Percentiles rank a stretch among this genome's conserved stretches.
phyloP scores from a whole-genome alignment of 768 basidiomycete genomes.

The Infundibulicybe gibba region DNA sequence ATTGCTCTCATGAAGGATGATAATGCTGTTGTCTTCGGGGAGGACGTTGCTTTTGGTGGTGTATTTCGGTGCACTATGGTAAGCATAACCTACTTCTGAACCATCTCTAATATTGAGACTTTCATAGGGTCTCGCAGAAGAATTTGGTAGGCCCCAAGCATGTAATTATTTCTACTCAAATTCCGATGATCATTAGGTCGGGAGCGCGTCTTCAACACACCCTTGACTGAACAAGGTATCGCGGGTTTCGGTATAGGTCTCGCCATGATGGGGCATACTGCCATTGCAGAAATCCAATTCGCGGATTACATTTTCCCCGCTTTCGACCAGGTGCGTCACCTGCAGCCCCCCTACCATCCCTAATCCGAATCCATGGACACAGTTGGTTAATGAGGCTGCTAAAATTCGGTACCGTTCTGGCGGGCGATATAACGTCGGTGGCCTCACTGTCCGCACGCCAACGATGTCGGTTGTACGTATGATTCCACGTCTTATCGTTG shows the following conservation, averaged over 20 bases:
- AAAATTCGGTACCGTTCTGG: constrained; percentile 91
- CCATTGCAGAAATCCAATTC: constrained; percentile 93
- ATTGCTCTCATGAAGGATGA: constrained; percentile 85
- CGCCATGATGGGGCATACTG: constrained; percentile 90
- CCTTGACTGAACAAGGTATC: constrained; percentile 89
- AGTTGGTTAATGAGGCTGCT: constrained; percentile 95
- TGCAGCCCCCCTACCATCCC: neutral
- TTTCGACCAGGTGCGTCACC: constrained; percentile 73
- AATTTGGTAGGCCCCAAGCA: constrained; percentile 59
- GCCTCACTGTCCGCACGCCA: constrained; percentile 78
- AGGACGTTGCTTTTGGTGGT: constrained; percentile 91
- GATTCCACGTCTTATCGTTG: constrained; percentile 12
- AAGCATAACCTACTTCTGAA: constrained; percentile 11
- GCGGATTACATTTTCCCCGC: constrained; percentile 92
- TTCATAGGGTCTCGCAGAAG: constrained; percentile 79
- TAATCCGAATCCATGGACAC: constrained; percentile 2
- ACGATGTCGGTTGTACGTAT: constrained; percentile 79
- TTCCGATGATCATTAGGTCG: constrained; percentile 44
- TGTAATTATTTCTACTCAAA: constrained; percentile 3
- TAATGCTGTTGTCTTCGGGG: constrained; percentile 85
- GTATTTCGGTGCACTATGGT: constrained; percentile 95
- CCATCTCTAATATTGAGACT: neutral
- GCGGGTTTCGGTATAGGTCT: constrained; percentile 93
- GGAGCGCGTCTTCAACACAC: constrained; percentile 95
- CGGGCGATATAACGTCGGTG: constrained; percentile 78